A percentile compares a stretch with the other conserved stretches of the same genome.
phyloP scores from a whole-genome alignment of 768 basidiomycete species.

The Amanita pseudoporphyria region DNA sequence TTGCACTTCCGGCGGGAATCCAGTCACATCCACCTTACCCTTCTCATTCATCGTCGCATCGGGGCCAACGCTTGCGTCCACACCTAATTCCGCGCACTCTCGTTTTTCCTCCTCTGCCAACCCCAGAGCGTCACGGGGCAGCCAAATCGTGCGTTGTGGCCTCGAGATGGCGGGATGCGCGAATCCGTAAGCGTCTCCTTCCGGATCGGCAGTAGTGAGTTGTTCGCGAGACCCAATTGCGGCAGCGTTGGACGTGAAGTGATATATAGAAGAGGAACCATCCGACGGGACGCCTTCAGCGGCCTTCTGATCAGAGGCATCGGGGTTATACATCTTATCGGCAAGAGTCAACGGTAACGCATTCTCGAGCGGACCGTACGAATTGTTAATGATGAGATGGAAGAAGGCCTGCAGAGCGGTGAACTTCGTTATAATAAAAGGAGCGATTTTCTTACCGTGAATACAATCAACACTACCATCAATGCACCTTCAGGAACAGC shows the following conservation, averaged over 20 bases:
- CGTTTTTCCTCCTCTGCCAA: slow-evolving; percentile 53
- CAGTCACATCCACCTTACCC: slow-evolving; percentile 28
- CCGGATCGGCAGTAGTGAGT: slow-evolving; percentile 4
- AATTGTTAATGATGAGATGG: slow-evolving; percentile 65
- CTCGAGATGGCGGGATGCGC: slow-evolving; percentile 75
- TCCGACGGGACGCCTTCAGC: neutral
- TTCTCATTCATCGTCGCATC: slow-evolving; percentile 22
- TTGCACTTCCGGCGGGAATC: slow-evolving; percentile 24
- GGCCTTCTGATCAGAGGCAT: slow-evolving; percentile 5
- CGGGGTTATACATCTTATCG: slow-evolving; percentile 46
- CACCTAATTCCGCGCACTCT: slow-evolving; percentile 49
- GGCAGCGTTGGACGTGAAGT: neutral
- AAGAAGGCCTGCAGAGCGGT: slow-evolving; percentile 43
- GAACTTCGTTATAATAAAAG: neutral
- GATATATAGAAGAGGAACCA: neutral
- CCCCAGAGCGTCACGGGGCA: slow-evolving; percentile 67
- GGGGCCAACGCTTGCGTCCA: slow-evolving; percentile 33
- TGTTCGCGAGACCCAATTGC: slow-evolving; percentile 5
- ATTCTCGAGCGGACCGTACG: slow-evolving; percentile 69
- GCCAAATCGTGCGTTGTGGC: slow-evolving; percentile 76
- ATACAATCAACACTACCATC: slow-evolving; percentile 75
- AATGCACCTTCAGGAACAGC: slow-evolving; percentile 70
- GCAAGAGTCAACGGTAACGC: slow-evolving; percentile 75
- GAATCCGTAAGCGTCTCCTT: slow-evolving; percentile 55
- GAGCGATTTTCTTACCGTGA: slow-evolving; percentile 53